phyloP scores from a whole-genome alignment of 176 grass and related monocot species.

The barley (Hordeum vulgare) region DNA sequence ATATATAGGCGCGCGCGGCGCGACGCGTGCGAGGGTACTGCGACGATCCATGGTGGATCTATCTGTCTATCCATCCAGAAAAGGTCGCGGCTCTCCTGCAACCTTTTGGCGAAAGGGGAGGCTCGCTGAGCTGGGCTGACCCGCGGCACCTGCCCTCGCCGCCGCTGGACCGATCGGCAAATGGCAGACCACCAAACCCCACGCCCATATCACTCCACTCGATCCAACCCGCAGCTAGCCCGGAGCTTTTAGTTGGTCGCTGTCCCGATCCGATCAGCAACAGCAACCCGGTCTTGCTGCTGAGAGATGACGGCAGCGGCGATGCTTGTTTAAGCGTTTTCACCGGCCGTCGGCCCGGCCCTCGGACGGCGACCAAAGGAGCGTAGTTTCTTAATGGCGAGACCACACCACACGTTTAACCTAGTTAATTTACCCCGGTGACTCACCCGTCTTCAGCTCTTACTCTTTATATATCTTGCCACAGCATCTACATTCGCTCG shows the following conservation, averaged over 20 bases:
- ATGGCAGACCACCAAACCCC: constrained; percentile 38
- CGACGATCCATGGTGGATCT: not conserved
- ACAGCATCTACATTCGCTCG: not conserved
- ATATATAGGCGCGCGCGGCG: constrained; percentile 23
- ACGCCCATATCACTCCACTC: not conserved
- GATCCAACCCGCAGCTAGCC: not conserved
- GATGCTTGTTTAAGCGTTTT: not conserved
- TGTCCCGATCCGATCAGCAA: not conserved
- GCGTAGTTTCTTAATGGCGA: not conserved
- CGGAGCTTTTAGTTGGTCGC: constrained; percentile 24
- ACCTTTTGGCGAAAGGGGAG: constrained; percentile 37
- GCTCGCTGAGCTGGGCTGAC: not conserved
- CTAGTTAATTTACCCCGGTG: not conserved
- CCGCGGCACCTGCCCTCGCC: not conserved
- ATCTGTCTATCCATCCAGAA: not conserved
- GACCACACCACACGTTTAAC: constrained; percentile 16
- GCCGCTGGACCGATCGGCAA: not conserved
- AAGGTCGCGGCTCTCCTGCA: not conserved
- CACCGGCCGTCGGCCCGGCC: constrained; percentile 24
- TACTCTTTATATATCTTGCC: too few species aligned
- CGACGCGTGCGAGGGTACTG: not conserved
- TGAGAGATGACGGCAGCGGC: not conserved
- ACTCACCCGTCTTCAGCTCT: not conserved
- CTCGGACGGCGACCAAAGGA: not conserved
- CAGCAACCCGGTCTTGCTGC: not conserved